Evolutionary conservation across 169 alveolate genomes (phyloP).

Genomic region (Eimeria acervulina): DNA sequence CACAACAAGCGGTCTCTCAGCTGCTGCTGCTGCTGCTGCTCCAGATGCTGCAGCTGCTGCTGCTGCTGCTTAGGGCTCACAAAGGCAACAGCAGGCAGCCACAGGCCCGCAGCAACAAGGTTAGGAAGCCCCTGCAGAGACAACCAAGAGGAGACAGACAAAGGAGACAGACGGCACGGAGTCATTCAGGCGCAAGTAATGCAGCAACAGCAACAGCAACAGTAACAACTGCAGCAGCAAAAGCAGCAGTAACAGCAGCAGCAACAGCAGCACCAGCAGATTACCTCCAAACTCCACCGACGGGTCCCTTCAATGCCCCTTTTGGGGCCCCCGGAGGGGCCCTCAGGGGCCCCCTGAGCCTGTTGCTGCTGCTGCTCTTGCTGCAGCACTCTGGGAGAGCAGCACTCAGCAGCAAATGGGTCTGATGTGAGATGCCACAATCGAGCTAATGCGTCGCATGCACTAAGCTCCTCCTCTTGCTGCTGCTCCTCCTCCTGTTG

Average conservation of each 20-base stretch:
- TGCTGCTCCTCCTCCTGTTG: conserved; percentile 64
- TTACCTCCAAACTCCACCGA: neutral
- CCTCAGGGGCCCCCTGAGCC: conserved; percentile 1
- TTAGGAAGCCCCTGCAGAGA: conserved; percentile 35
- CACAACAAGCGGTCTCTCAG: conserved; percentile 10
- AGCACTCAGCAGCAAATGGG: conserved; percentile 32
- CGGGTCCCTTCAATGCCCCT: neutral
- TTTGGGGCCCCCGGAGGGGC: neutral
- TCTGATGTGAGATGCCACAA: conserved; percentile 49
- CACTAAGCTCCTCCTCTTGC: conserved; percentile 3
- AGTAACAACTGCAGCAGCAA: neutral
- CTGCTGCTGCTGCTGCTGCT: conserved; percentile 42
- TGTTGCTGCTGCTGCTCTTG: neutral
- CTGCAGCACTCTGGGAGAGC: conserved; percentile 55
- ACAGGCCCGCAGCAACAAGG: conserved; percentile 65
- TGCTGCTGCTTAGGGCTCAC: conserved; percentile 38
- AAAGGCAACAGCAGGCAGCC: conserved; percentile 47
- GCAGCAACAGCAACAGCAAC: neutral
- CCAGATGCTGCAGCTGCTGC: conserved; percentile 45
- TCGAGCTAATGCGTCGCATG: conserved; percentile 11
- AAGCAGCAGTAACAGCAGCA: neutral
- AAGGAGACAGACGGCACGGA: neutral
- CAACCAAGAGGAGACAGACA: neutral
- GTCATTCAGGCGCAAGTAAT: neutral
- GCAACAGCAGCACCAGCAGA: neutral